Evolutionary conservation across 371 early-diverging fungal species (phyloP), one percentile per base, ranked within the genome.

Genomic region (Mucor lusitanicus): DNA sequence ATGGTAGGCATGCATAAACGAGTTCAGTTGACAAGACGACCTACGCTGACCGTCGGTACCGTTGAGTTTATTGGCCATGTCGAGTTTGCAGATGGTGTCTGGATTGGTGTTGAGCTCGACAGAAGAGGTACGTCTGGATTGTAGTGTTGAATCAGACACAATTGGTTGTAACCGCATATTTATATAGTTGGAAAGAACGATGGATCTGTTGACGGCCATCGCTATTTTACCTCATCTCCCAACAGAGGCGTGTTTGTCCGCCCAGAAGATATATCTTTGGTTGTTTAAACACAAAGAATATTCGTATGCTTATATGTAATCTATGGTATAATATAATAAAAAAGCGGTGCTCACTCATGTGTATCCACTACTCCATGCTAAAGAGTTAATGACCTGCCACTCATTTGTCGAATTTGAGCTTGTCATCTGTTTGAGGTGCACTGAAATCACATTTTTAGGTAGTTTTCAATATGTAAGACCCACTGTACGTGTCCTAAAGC

Each of bases 51-150:
- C 5, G 68, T 75, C 3, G 75, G 72, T 3, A 75, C 73, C 13
- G 71, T 71, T 23, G n/a, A 48, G 19, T 71, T 32, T 60, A 42
- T 71, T 39, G 76, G 79, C 3, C 67, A 58, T 61, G 79, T 79
- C 33, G 23, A 63, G 30, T 79, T 79, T 65, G 72, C 76, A 15
- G 70, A 73, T 32, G 76, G 79, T 27, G 56, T 69, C 6, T 79
- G 79, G 79, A 48, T 79, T 15, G 79, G 76, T 11, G 79, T 79
- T 17, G 79, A 79, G 54, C 58, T 79, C 46, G 76, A 79, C 61
- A 57, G 74, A 37, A 57, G 76, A 62, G 79, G 76, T 78, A 73
- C 12, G 37, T 50, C 8, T 40, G 40, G 17, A 17, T 2, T 33
- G 33, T 5, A 3, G 48, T 30, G 28, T 17, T n/a, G n/a, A n/a